Evolutionary conservation across 345 rosid genomes (phyloP).

Genomic region (Adansonia digitata): DNA sequence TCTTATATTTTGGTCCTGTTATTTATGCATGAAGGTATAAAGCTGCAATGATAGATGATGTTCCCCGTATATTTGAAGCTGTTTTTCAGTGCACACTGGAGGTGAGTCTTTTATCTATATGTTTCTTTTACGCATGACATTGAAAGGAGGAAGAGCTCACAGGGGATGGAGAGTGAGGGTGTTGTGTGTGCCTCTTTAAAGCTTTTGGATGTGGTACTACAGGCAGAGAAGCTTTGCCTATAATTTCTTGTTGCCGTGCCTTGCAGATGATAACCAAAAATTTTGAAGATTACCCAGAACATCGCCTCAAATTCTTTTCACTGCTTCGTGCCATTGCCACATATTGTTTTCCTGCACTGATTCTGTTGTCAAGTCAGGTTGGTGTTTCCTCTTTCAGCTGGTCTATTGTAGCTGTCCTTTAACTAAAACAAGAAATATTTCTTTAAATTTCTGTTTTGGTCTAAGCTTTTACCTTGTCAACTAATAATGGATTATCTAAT

Average conservation of each 20-base stretch:
- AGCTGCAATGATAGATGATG: conserved; percentile 91
- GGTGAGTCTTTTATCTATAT: conserved; percentile 39
- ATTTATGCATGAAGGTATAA: conserved; percentile 58
- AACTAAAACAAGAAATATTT: background rate
- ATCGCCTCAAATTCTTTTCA: conserved; percentile 96
- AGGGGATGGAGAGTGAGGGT: background rate
- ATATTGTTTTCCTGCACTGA: conserved; percentile 88
- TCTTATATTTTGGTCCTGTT: background rate
- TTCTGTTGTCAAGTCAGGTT: conserved; percentile 90
- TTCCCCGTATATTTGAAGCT: conserved; percentile 96
- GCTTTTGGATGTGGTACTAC: background rate
- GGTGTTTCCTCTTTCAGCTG: conserved; percentile 19
- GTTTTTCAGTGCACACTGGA: conserved; percentile 97
- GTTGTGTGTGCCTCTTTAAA: background rate
- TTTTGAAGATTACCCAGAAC: conserved; percentile 98
- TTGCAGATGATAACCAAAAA: conserved; percentile 97
- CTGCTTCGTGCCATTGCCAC: conserved; percentile 97
- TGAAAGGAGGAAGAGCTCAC: background rate
- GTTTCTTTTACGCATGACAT: background rate
- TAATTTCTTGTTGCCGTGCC: background rate
- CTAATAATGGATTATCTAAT: too few species aligned
- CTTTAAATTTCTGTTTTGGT: background rate
- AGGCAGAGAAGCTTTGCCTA: background rate
- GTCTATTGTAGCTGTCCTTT: background rate
- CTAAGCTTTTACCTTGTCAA: background rate